Conservation (phyloP, 116 monocot genomes). For the Thalassia testudinum region DNA sequence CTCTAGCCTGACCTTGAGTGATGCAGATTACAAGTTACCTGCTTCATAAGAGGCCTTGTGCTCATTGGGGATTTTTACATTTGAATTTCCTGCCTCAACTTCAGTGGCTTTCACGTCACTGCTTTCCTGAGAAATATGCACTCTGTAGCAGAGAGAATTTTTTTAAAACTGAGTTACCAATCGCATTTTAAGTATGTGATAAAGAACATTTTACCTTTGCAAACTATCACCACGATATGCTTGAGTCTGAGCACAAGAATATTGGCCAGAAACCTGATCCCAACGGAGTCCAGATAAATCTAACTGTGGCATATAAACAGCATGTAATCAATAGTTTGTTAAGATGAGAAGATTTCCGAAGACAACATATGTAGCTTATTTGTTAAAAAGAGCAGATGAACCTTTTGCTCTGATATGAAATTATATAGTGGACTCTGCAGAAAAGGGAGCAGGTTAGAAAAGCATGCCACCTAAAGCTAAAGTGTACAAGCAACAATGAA, state of each 20-base stretch:
- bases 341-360: background rate
- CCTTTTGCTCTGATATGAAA: constrained; percentile 69
- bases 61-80: no score
- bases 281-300: constrained; percentile 50
- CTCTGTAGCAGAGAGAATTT: no score
- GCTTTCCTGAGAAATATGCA: no score
- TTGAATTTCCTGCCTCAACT: no score
- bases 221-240: constrained; percentile 13
- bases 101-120: no score
- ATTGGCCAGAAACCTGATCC: constrained; percentile 70
- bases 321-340: background rate
- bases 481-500: background rate
- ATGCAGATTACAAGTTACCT: no score
- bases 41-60: no score
- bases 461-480: background rate
- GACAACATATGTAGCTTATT: background rate
- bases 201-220: constrained; percentile 20
- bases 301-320: constrained; percentile 27
- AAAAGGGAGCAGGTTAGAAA: constrained; percentile 4
- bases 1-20: no score
- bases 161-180: background rate
- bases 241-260: constrained; percentile 20
- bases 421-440: constrained; percentile 90
- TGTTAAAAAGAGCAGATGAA: constrained; percentile 7
- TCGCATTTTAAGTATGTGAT: background rate